These are phyloP conservation scores for Neurospora sp. DNA, from an alignment of 495 filamentous ascomycete genomes.

Conservation along the genomic window DNA sequence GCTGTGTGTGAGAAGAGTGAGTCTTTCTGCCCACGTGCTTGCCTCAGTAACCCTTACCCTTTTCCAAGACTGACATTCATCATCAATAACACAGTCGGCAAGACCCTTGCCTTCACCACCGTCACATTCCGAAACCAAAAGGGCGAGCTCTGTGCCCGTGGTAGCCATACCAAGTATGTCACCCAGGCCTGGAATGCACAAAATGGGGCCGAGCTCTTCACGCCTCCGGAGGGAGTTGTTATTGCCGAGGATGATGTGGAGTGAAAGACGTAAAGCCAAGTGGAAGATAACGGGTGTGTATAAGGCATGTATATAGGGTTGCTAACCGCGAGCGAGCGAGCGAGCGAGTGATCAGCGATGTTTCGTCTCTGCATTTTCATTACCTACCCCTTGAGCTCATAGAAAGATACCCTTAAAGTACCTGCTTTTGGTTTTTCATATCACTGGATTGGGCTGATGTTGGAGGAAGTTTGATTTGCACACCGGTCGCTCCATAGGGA, in stretches of 20 bases:
- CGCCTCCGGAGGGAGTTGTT: slow-evolving; percentile 7
- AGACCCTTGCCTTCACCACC: slow-evolving; percentile 80
- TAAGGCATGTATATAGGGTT: not conserved
- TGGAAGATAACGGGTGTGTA: not conserved
- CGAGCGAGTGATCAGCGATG: not conserved
- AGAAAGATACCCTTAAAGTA: not conserved
- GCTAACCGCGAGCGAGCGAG: not conserved
- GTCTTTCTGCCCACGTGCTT: slow-evolving; percentile 4
- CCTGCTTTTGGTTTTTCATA: not conserved
- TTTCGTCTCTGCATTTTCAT: not conserved
- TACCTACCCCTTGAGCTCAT: not conserved
- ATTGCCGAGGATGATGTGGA: slow-evolving; percentile 5
- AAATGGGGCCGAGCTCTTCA: slow-evolving; percentile 1
- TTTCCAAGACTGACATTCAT: not conserved
- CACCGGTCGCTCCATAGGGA: not conserved
- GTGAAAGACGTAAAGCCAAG: not conserved
- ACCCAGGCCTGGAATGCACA: slow-evolving; percentile 7
- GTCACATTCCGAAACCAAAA: slow-evolving; percentile 70
- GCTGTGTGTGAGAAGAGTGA: slow-evolving; percentile 80
- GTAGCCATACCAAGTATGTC: slow-evolving; percentile 87
- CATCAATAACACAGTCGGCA: slow-evolving; percentile 58
- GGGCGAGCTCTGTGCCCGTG: slow-evolving; percentile 71
- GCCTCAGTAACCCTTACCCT: too few species aligned
- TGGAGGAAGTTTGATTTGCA: not conserved
- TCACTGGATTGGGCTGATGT: not conserved